Evolutionary conservation across 176 grass and related monocot species (phyloP).

Genomic region (Rhynchospora tenuis): DNA sequence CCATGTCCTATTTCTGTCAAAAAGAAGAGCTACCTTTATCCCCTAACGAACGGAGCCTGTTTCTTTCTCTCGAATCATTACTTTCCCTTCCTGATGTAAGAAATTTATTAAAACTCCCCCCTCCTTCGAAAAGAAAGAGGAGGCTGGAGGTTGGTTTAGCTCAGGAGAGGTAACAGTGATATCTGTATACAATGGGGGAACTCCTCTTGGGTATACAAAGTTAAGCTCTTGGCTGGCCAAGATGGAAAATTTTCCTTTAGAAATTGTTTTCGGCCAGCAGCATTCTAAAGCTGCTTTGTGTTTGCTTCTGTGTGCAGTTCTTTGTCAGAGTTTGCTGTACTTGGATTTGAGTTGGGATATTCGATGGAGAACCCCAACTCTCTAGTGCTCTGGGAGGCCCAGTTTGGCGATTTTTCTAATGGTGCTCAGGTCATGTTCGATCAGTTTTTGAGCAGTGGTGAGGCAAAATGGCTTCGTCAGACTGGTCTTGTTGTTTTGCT

Average conservation of each 20-base stretch:
- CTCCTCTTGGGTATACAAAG: neutral
- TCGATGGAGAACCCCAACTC: slow-evolving; percentile 99
- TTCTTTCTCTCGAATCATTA: neutral
- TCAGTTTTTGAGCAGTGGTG: slow-evolving; percentile 94
- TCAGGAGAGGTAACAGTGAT: neutral
- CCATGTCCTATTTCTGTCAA: neutral
- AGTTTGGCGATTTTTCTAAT: slow-evolving; percentile 93
- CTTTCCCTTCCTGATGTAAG: neutral
- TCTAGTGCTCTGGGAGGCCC: slow-evolving; percentile 89
- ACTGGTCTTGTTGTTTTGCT: slow-evolving; percentile 74
- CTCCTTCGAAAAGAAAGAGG: neutral
- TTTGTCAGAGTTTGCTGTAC: slow-evolving; percentile 95
- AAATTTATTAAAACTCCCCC: neutral
- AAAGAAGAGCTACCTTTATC: neutral
- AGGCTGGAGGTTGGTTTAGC: neutral
- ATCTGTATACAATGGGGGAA: neutral
- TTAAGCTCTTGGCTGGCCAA: neutral
- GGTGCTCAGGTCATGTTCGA: slow-evolving; percentile 98
- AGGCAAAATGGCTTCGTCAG: slow-evolving; percentile 95
- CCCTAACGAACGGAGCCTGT: neutral
- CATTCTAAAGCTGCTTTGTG: neutral
- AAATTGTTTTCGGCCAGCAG: neutral
- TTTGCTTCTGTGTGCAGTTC: slow-evolving; percentile 50
- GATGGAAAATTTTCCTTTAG: neutral
- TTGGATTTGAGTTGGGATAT: slow-evolving; percentile 97